Evolutionary conservation across 2,329 filamentous ascomycete genomes (phyloP), one percentile per base, ranked within the genome.

Genomic region (Pseudopyrenochaeta lycopersici): DNA sequence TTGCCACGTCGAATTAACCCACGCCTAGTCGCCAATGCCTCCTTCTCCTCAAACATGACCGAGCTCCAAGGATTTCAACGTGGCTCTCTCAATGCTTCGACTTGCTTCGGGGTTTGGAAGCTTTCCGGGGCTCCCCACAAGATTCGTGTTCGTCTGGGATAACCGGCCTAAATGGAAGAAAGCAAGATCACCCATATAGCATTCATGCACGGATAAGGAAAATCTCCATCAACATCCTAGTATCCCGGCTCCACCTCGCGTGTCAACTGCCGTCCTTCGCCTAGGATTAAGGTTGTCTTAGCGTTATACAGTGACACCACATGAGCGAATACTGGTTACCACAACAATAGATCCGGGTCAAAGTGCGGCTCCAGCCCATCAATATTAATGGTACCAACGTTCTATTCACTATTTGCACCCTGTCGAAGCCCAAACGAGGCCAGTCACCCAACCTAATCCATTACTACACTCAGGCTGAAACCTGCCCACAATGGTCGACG

Each of bases 381-480:
- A 67, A 70, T 59, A 58, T 65, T 66, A 52, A 71, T 68, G 36
- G 52, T 40, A 18, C 36, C 48, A 42, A 55, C 49, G 49, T 56
- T 52, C 40, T 45, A 44, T 56, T 56, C 52, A 52, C 58, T 56
- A 58, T 51, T 56, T 32, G 35, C 39, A 60, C 35, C 55, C 52
- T 50, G 21, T 54, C 18, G 32, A n/a, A 15, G 4, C 17, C 12
- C 18, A 58, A 56, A 54, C 40, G 52, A 53, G 27, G 35, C 67
- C 61, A 66, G 67, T 66, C 58, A 62, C 21, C 17, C n/a, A 12
- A 39, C 23, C 11, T 30, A 29, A 35, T 27, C 38, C 33, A 58
- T 42, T 52, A 58, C 47, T 63, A 60, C 35, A 64, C 62, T 62
- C 58, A 58, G 63, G 49, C 58, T 70, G 67, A 69, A 68, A 63